These are phyloP conservation scores for Zygosaccharomyces sapae DNA, from an alignment of 1,139 yeast species.

Conservation along the genomic window DNA sequence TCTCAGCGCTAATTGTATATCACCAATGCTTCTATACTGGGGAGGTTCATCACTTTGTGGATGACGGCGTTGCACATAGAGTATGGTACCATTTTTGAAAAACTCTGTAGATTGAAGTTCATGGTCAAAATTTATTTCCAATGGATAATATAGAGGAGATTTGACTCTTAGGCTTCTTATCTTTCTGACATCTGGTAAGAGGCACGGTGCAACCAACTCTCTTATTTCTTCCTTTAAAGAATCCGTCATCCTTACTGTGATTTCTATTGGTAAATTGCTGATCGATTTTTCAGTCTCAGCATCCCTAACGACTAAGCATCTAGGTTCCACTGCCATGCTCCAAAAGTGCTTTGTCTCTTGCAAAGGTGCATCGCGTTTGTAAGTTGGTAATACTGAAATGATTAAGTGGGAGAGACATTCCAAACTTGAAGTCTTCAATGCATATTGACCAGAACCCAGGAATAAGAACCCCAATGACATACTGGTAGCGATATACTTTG, in stretches of 20 bases:
- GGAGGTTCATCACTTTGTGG: slow-evolving; percentile 1
- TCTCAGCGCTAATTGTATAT: slow-evolving; percentile 17
- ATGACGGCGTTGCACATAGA: slow-evolving; percentile 24
- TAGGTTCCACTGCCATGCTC: slow-evolving; percentile 77
- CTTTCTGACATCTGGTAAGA: slow-evolving; percentile 57
- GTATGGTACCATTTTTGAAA: slow-evolving; percentile 30
- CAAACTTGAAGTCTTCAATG: slow-evolving; percentile 50
- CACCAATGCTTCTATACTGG: slow-evolving; percentile 10
- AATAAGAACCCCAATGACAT: slow-evolving; percentile 84
- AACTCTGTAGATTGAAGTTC: slow-evolving; percentile 22
- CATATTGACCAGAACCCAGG: slow-evolving; percentile 90
- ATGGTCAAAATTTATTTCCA: slow-evolving; percentile 26
- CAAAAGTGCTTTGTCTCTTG: slow-evolving; percentile 90
- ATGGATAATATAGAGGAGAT: slow-evolving; percentile 29
- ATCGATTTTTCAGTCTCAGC: slow-evolving; percentile 54
- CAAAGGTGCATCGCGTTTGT: slow-evolving; percentile 74
- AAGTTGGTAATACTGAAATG: slow-evolving; percentile 66
- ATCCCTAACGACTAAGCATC: slow-evolving; percentile 75
- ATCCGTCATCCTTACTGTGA: slow-evolving; percentile 47
- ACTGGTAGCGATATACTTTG: slow-evolving; percentile 73
- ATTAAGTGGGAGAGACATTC: slow-evolving; percentile 47
- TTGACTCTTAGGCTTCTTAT: slow-evolving; percentile 37
- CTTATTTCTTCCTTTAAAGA: slow-evolving; percentile 40
- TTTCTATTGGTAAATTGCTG: slow-evolving; percentile 34
- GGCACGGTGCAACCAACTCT: slow-evolving; percentile 52